Evolutionary conservation across 2,329 filamentous ascomycete genomes (phyloP).

Genomic region (Epicoccum nigrum): DNA sequence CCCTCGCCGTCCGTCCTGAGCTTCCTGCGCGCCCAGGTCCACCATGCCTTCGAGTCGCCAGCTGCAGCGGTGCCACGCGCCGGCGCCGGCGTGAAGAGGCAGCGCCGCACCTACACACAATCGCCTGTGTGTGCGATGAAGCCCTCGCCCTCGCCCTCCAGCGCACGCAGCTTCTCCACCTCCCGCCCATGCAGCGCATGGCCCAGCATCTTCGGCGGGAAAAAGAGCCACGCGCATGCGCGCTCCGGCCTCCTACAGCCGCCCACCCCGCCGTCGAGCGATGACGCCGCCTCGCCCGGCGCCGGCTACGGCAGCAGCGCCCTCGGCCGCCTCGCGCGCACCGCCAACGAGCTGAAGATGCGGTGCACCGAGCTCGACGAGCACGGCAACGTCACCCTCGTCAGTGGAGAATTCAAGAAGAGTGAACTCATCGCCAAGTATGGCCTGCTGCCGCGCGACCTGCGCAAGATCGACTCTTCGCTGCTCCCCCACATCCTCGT

Average conservation of each 20-base stretch:
- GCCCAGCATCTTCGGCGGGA: conserved; percentile 31
- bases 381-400: conserved; percentile 86
- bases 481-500: conserved; percentile 94
- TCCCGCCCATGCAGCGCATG: conserved; percentile 27
- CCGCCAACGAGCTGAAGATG: conserved; percentile 81
- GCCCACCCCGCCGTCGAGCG: conserved; percentile 59
- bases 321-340: conserved; percentile 75
- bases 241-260: conserved; percentile 59
- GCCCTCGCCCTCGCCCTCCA: not conserved
- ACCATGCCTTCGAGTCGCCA: conserved; percentile 37
- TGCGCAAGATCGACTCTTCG: conserved; percentile 97
- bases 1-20: conserved; percentile 47
- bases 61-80: conserved; percentile 32
- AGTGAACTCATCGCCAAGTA: conserved; percentile 95
- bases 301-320: conserved; percentile 46
- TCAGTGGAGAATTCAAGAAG: conserved; percentile 97
- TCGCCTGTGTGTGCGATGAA: not conserved
- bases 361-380: conserved; percentile 96
- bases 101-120: conserved; percentile 21
- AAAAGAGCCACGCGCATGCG: conserved; percentile 40
- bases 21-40: conserved; percentile 46
- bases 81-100: conserved; percentile 28
- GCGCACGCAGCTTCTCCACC: conserved; percentile 25
- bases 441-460: conserved; percentile 87
- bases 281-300: conserved; percentile 63